Evolutionary conservation across 306 rosid genomes (phyloP).

Genomic region (Trichosanthes cucumerina): DNA sequence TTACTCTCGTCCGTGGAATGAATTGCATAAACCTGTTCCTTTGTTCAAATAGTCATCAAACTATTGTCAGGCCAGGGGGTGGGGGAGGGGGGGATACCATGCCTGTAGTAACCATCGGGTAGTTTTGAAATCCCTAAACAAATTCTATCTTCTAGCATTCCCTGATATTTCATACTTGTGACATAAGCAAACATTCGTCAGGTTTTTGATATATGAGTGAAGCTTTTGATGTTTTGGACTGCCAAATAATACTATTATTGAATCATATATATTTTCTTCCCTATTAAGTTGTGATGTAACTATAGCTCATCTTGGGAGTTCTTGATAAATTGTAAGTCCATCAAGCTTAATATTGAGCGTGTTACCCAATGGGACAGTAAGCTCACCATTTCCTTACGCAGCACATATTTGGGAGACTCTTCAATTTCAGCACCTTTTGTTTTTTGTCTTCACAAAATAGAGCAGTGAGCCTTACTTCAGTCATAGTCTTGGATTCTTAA

Average conservation of each 20-base stretch:
- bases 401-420: not conserved
- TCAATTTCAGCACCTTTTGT: not conserved
- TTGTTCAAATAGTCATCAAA: not conserved
- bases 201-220: not conserved
- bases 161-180: not conserved
- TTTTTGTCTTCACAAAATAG: not conserved
- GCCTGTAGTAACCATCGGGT: not conserved
- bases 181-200: not conserved
- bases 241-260: not conserved
- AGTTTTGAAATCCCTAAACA: not conserved
- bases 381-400: not conserved
- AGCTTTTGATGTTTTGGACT: not conserved
- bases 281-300: not conserved
- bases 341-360: not conserved
- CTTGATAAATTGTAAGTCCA: not conserved
- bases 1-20: not conserved
- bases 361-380: not conserved
- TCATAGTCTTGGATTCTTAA: not conserved
- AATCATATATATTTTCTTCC: not conserved
- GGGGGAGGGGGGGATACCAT: not conserved
- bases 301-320: not conserved
- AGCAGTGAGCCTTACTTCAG: not conserved
- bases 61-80: not conserved
- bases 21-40: not conserved
- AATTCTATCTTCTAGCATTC: not conserved